Evolutionary conservation across 2,329 filamentous ascomycete species (phyloP), one percentile per base, ranked within the genome.

Genomic region (Neoascochyta sp.): DNA sequence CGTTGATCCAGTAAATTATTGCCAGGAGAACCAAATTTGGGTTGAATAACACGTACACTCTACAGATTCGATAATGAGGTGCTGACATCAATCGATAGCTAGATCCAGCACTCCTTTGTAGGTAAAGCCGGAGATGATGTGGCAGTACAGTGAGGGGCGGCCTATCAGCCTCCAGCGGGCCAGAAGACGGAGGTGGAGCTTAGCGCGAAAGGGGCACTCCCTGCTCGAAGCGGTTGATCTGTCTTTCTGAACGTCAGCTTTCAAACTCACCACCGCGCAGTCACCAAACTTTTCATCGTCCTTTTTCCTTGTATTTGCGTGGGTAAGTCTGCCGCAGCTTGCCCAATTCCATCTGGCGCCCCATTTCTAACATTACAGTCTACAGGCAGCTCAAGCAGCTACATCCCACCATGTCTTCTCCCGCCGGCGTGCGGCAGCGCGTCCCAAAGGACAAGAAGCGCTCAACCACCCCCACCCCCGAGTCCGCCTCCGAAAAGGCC

Each of bases 361-460:
- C 7, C 17, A 36, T 30, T n/a, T 32, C 41, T 57, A 37, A 57
- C 34, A 8, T 15, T 16, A 13, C 29, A 15, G 27, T 22, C 16
- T n/a, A 21, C 32, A 57, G 52, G 50, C 46, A 53, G 50, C 49
- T 50, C 46, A n/a, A n/a, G n/a, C n/a, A n/a, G n/a, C n/a, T n/a
- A 34, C 32, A 43, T 29, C 45, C 27, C 50, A 57, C 34, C 45
- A 63, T 63, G 57, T 62, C 60, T 40, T 62, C 60, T 32, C 57
- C 60, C 34, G 38, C 56, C 42, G 57, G 53, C 34, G 52, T 63
- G 40, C 55, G 59, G 53, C 59, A 64, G 46, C 59, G 61, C 39
- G 47, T 45, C 34, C 45, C 51, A 33, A 62, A 63, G 41, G 59
- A 63, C 49, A 59, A 60, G 41, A 63, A 63, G 47, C 53, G 53